Base-by-base conservation (phyloP, 106 monocot genomes). In the Dioscorea zingiberensis region DNA sequence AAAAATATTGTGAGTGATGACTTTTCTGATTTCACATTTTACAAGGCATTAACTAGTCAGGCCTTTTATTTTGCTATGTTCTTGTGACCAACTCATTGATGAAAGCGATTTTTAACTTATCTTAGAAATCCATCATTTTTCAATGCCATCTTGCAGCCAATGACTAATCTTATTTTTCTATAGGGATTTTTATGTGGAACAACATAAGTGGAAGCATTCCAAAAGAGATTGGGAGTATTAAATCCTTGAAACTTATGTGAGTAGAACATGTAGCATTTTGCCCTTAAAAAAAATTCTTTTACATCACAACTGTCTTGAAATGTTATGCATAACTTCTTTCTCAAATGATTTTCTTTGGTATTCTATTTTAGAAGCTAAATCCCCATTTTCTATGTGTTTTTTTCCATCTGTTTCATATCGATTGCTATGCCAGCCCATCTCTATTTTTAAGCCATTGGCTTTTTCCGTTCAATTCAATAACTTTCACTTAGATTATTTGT, bases 111-210 rank as follows among this genome's bases (percentile, higher is more conserved):
- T n/a, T n/a, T n/a, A n/a, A n/a, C n/a, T n/a, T n/a, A 58, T 21
- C 2, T 61, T 32, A 13, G 30, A 14, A 15, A 30, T 12, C 16
- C 17, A 4, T 25, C 30, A 25, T 61, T 17, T 13, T 14, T 16
- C 29, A 30, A 16, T 19, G 51, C 3, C 13, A 13, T 25, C 16
- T 27, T 30, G 30, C 13, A 7, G 13, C 29, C 25, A 4, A 29
- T 69, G 13, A 24, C 51, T 26, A 27, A 19, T 9, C 67, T 58
- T 23, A 58, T 38, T 53, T 53, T 68, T 54, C 66, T 75, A 30
- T 74, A 95, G 95, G 81, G 83, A 84, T 77, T 73, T n/a, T 95
- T 77, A 95, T 95, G 95, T 85, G 95, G 91, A 95, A 95, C 55
- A 74, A 77, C 19, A 72, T 95, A 67, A 79, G 45, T 74, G 91